Base-by-base conservation (phyloP, 1,284 basidiomycete genomes). In the Papiliotrema flavescens region DNA sequence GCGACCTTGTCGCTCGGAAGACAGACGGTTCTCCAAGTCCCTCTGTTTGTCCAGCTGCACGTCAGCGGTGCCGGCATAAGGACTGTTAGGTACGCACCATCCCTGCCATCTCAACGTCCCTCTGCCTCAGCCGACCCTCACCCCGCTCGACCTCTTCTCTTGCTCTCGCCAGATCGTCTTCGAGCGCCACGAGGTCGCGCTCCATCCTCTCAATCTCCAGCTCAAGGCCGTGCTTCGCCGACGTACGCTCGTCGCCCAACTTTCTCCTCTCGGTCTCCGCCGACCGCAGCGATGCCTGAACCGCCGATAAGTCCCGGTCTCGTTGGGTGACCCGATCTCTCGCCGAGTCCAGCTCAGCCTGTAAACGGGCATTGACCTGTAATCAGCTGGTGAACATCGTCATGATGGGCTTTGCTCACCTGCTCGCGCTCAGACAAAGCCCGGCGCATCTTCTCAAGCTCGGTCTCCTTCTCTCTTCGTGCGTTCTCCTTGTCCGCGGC, bases 151-250 rank as follows among this genome's bases (percentile, higher is more conserved):
- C 74, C 47, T 93, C 90, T 56, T 84, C 82, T 49, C 88, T 80
- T 2, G 86, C 83, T 14, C 87, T 83, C 15, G 82, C 77, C 8
- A 96, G 80, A 51, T 96, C 90, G 60, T 87, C 85, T 66, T 95
- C 90, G 13, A 87, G 81, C 7, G 87, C 80, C 60, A 86, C 84
- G 22, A 96, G 71, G 70, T 98, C 95, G 32, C 93, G 83, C 70
- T 88, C 87, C 47, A 95, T 79, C 1, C 92, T 80, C 64, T 97
- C 94, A 3, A 92, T 82, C 75, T 98, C 94, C 24, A 97, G 82
- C 73, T 96, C 89, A 39, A 98, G 78, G 0, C 89, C 89, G 79
- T 91, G 90, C 53, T 85, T 82, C 46, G 91, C 88, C 11, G 86
- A 87, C 1, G 87, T 87, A 64, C 88, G 87, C 28, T 85, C 81